Conservation (phyloP, 1,284 basidiomycete species). For the Agaricales sp. region DNA sequence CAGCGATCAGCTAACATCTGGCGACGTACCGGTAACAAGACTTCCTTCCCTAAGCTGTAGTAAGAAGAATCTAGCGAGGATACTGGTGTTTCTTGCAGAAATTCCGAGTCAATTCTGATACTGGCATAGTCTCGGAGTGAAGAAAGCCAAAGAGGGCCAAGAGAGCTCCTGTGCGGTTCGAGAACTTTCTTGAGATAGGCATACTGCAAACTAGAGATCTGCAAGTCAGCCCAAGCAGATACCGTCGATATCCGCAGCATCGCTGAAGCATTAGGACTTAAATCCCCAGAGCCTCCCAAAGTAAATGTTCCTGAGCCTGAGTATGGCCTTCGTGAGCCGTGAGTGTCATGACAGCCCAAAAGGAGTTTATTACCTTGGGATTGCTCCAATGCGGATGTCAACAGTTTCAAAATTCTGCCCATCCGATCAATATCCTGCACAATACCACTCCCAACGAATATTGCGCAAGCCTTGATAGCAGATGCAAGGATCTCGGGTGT, state of each 20-base stretch:
- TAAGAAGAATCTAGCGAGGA: constrained; percentile 75
- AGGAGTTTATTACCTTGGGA: constrained; percentile 74
- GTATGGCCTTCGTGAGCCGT: neutral
- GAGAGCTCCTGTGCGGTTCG: constrained; percentile 65
- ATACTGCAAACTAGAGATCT: constrained; percentile 71
- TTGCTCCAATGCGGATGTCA: constrained; percentile 85
- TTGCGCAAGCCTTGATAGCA: constrained; percentile 89
- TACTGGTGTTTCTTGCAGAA: constrained; percentile 58
- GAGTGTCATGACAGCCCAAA: constrained; percentile 7
- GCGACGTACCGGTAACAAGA: constrained; percentile 71
- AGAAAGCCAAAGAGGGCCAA: constrained; percentile 85
- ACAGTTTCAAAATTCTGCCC: constrained; percentile 88
- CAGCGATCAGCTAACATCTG: constrained; percentile 1
- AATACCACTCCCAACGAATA: constrained; percentile 94
- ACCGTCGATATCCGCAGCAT: constrained; percentile 93
- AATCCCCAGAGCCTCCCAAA: constrained; percentile 79
- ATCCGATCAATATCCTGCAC: constrained; percentile 85
- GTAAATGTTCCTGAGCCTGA: constrained; percentile 76
- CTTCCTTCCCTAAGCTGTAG: constrained; percentile 82
- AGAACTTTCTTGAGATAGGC: constrained; percentile 77
- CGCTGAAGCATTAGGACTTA: constrained; percentile 89
- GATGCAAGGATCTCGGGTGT: constrained; percentile 92
- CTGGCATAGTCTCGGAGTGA: constrained; percentile 88
- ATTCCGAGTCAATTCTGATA: constrained; percentile 83
- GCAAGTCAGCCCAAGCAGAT: constrained; percentile 92